Percentiles rank a stretch among this genome's conserved stretches.
Evolutionary conservation across 1,284 basidiomycete species (phyloP).

Genomic region (Cutaneotrichosporon mucoides): DNA sequence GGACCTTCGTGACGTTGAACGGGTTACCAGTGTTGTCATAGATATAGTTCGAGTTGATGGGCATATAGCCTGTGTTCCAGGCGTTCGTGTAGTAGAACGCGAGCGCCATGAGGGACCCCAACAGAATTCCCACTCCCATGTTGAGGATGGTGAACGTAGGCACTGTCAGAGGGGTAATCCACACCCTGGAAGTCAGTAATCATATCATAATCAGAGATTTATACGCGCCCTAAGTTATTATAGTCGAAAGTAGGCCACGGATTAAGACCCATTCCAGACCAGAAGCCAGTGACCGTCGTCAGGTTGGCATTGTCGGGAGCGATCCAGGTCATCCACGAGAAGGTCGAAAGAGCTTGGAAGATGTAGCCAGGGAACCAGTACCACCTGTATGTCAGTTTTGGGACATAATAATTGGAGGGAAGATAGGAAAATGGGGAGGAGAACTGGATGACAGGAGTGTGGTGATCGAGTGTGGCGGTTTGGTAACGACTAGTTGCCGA

Average conservation of each 20-base stretch:
- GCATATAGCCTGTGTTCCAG: slow-evolving; percentile 12
- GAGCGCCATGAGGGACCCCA: slow-evolving; percentile 10
- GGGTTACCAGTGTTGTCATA: slow-evolving; percentile 39
- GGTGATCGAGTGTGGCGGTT: no score
- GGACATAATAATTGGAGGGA: no score
- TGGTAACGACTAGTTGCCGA: no score
- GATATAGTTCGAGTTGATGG: slow-evolving; percentile 23
- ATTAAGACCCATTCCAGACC: slow-evolving; percentile 35
- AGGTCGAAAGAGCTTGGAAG: slow-evolving; percentile 52
- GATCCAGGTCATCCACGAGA: slow-evolving; percentile 57
- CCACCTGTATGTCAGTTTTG: no score
- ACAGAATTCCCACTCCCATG: slow-evolving; percentile 5
- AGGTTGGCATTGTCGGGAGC: slow-evolving; percentile 38
- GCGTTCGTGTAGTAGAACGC: slow-evolving; percentile 18
- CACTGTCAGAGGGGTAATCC: not conserved
- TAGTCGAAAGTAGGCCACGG: slow-evolving; percentile 35
- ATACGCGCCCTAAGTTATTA: no score
- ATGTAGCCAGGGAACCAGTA: slow-evolving; percentile 8
- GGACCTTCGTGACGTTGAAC: slow-evolving; percentile 51
- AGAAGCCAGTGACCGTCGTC: slow-evolving; percentile 15
- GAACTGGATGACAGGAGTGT: no score
- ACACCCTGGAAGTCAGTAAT: not conserved
- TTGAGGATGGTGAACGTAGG: slow-evolving; percentile 10
- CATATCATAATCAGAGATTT: no score
- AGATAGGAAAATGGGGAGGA: no score